Evolutionary conservation across 768 basidiomycete genomes (phyloP).

Genomic region (Lactifluus piperatus): DNA sequence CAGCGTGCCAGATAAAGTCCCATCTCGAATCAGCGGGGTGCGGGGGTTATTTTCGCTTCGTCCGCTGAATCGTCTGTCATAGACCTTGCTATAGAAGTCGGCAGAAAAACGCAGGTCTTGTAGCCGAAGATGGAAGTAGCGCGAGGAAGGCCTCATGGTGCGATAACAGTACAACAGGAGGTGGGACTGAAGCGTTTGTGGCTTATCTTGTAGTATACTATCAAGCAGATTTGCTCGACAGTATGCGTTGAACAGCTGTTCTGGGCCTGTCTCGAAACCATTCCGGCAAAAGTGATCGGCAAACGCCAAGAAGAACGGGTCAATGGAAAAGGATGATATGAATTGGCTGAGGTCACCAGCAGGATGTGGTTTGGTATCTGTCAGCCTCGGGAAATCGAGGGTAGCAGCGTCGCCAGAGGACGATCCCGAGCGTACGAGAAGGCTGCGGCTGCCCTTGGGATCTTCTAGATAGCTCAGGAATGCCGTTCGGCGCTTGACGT

Average conservation of each 20-base stretch:
- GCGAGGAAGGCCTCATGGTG: slow-evolving; percentile 45
- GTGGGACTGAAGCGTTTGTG: slow-evolving; percentile 66
- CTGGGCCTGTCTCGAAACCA: slow-evolving; percentile 47
- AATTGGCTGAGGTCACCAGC: slow-evolving; percentile 75
- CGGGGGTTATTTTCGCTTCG: slow-evolving; percentile 55
- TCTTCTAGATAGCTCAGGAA: slow-evolving; percentile 93
- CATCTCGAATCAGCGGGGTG: slow-evolving; percentile 63
- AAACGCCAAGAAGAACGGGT: slow-evolving; percentile 69
- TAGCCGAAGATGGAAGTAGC: slow-evolving; percentile 56
- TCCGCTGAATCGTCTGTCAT: slow-evolving; percentile 67
- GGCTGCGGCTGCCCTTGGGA: slow-evolving; percentile 83
- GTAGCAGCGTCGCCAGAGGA: slow-evolving; percentile 78
- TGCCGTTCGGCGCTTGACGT: slow-evolving; percentile 86
- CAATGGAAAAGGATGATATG: slow-evolving; percentile 80
- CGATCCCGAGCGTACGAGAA: slow-evolving; percentile 82
- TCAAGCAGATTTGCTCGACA: slow-evolving; percentile 75
- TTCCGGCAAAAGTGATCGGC: slow-evolving; percentile 69
- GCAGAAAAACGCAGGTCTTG: slow-evolving; percentile 68
- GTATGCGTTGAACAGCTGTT: slow-evolving; percentile 58
- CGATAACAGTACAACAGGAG: slow-evolving; percentile 64
- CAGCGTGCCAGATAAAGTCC: slow-evolving; percentile 56
- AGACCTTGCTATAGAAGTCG: slow-evolving; percentile 71
- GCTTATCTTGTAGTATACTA: slow-evolving; percentile 87
- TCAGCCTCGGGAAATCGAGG: slow-evolving; percentile 75
- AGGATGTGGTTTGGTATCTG: slow-evolving; percentile 55